phyloP scores from a whole-genome alignment of 805 yeast genomes.

The Starmerella kuoi region DNA sequence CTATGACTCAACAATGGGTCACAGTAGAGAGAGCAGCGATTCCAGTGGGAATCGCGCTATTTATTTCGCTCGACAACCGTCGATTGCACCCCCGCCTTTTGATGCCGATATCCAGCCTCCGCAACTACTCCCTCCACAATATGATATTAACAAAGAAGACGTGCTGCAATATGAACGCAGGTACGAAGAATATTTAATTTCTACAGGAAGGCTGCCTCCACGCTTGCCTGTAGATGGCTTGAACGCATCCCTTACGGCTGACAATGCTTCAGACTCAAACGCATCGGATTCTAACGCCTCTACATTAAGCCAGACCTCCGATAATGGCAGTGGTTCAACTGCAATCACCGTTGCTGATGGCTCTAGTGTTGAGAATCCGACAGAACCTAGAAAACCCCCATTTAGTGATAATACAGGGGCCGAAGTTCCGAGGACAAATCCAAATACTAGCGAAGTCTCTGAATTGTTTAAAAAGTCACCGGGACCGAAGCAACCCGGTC shows the following conservation, averaged over 20 bases:
- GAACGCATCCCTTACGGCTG: neutral
- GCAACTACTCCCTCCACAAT: slow-evolving; percentile 26
- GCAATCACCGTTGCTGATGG: slow-evolving; percentile 11
- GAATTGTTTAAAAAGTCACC: neutral
- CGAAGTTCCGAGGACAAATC: neutral
- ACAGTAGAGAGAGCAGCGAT: too few relatives aligned
- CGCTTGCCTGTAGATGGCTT: neutral
- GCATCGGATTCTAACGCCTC: slow-evolving; percentile 5
- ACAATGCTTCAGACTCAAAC: neutral
- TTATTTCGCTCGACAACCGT: slow-evolving; percentile 42
- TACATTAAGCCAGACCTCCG: slow-evolving; percentile 3
- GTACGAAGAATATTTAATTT: slow-evolving; percentile 15
- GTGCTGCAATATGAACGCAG: slow-evolving; percentile 18
- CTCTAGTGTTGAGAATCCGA: neutral
- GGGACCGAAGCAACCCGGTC: neutral
- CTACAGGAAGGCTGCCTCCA: slow-evolving; percentile 2
- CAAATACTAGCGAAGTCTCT: neutral
- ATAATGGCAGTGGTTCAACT: slow-evolving; percentile 9
- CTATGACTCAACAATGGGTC: neutral
- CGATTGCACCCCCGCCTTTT: slow-evolving; percentile 54
- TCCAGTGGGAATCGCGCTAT: slow-evolving; percentile 34
- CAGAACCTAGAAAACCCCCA: neutral
- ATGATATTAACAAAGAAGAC: slow-evolving; percentile 14
- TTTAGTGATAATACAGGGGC: neutral
- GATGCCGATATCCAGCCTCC: slow-evolving; percentile 36